These are phyloP conservation scores for Cruciata laevipes DNA, from an alignment of 257 asterid species.

Conservation along the genomic window DNA sequence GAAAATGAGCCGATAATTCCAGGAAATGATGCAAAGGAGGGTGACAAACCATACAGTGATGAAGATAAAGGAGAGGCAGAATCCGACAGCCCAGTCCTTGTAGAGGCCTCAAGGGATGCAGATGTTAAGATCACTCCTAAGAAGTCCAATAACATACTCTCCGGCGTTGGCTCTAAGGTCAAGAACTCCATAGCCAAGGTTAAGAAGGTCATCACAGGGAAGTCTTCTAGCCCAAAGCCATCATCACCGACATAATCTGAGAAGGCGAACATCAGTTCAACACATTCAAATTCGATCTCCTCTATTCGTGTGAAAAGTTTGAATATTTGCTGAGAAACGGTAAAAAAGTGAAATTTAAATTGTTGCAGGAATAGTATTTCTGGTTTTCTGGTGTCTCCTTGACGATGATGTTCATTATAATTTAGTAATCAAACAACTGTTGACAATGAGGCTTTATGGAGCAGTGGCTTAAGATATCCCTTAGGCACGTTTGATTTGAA, in stretches of 20 bases:
- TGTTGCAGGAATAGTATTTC: too few relatives aligned
- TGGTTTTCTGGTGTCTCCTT: too few relatives aligned
- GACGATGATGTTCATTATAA: too few relatives aligned
- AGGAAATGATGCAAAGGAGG: slow-evolving; percentile 20
- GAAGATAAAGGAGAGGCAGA: slow-evolving; percentile 29
- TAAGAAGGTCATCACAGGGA: slow-evolving; percentile 76
- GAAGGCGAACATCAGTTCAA: slow-evolving; percentile 4
- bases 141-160: slow-evolving; percentile 67
- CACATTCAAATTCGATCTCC: neutral
- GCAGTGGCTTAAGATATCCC: too few relatives aligned
- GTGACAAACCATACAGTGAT: slow-evolving; percentile 32
- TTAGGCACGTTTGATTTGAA: too few relatives aligned
- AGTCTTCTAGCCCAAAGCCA: slow-evolving; percentile 53
- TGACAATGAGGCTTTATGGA: too few relatives aligned
- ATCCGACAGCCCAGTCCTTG: slow-evolving; percentile 52
- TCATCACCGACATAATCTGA: slow-evolving; percentile 42
- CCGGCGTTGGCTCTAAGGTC: slow-evolving; percentile 86
- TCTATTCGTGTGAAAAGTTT: neutral
- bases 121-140: slow-evolving; percentile 51
- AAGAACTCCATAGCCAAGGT: slow-evolving; percentile 90
- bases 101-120: slow-evolving; percentile 42
- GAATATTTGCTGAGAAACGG: neutral
- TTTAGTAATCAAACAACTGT: too few relatives aligned
- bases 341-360: neutral
- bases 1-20: slow-evolving; percentile 22